phyloP scores from a whole-genome alignment of 2,329 filamentous ascomycete species.

The Phoma herbarum region DNA sequence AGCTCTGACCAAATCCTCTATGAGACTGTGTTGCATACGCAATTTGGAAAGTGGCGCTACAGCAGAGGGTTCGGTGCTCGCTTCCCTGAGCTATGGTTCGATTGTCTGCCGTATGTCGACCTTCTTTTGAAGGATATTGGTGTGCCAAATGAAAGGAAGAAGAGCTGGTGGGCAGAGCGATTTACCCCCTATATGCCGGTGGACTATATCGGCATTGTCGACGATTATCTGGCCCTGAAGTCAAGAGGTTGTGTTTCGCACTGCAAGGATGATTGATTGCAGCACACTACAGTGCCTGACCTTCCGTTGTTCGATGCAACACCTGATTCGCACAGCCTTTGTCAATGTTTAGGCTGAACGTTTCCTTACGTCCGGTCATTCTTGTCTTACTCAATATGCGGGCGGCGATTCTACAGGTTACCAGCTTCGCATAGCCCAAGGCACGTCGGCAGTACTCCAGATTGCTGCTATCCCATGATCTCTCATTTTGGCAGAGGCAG shows the following conservation, averaged over 20 bases:
- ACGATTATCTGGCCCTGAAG: constrained; percentile 31
- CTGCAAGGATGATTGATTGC: constrained; percentile 3
- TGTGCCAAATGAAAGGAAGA: constrained; percentile 34
- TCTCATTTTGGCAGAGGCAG: neutral
- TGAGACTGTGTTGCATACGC: constrained; percentile 43
- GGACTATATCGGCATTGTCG: constrained; percentile 39
- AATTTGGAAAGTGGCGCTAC: constrained; percentile 44
- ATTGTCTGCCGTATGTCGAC: constrained; percentile 43
- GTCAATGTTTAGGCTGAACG: constrained; percentile 4
- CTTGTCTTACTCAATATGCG: constrained; percentile 5
- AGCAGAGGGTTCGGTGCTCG: constrained; percentile 40
- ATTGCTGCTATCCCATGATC: neutral
- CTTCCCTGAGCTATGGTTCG: constrained; percentile 44
- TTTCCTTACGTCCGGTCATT: neutral
- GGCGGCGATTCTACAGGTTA: constrained; percentile 9
- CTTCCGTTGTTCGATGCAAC: neutral
- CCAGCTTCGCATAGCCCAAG: neutral
- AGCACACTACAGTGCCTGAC: neutral
- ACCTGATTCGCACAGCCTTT: neutral
- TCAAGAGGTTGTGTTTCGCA: neutral
- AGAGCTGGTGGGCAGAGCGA: constrained; percentile 33
- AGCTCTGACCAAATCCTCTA: constrained; percentile 26
- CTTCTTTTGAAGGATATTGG: constrained; percentile 40
- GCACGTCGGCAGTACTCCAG: neutral
- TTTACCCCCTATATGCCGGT: constrained; percentile 35